Percentiles rank a stretch among this genome's conserved stretches.
These are phyloP conservation scores for Cutaneotrichosporon dermatis DNA, from an alignment of 1,284 basidiomycete species.

Conservation along the genomic window DNA sequence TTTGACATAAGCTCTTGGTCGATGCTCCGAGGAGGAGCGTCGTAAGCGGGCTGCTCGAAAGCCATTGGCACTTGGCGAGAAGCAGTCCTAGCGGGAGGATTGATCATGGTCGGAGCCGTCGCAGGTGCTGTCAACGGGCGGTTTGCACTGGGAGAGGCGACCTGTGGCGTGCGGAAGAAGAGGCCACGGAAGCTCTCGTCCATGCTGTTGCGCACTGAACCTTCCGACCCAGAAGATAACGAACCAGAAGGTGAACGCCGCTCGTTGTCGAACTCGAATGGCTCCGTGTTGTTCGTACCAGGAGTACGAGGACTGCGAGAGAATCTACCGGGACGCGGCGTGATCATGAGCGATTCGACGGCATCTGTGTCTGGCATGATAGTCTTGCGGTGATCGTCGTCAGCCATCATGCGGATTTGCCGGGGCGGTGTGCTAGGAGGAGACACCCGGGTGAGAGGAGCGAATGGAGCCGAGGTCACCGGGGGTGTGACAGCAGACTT, in stretches of 20 bases:
- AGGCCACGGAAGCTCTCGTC: conserved; percentile 29
- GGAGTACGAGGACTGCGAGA: neutral
- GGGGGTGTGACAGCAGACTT: neutral
- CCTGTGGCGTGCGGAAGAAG: conserved; percentile 41
- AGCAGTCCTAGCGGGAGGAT: neutral
- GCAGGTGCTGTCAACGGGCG: neutral
- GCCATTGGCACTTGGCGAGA: neutral
- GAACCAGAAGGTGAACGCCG: conserved; percentile 3
- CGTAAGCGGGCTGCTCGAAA: too few species aligned
- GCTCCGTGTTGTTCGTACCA: neutral
- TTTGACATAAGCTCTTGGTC: too few species aligned
- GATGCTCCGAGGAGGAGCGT: too few species aligned
- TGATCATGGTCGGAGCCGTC: neutral
- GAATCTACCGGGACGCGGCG: neutral
- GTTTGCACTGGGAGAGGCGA: neutral
- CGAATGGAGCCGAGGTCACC: neutral
- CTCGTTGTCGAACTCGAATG: conserved; percentile 11
- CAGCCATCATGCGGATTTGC: neutral
- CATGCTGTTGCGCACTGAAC: conserved; percentile 13
- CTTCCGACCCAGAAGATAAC: conserved; percentile 11
- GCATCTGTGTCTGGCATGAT: neutral
- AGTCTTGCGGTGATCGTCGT: neutral
- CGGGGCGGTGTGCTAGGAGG: neutral
- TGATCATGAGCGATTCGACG: conserved; percentile 4
- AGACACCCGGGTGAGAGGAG: neutral